Conservation (phyloP, 2,329 filamentous ascomycete species). For the Cladosporium sp. region DNA sequence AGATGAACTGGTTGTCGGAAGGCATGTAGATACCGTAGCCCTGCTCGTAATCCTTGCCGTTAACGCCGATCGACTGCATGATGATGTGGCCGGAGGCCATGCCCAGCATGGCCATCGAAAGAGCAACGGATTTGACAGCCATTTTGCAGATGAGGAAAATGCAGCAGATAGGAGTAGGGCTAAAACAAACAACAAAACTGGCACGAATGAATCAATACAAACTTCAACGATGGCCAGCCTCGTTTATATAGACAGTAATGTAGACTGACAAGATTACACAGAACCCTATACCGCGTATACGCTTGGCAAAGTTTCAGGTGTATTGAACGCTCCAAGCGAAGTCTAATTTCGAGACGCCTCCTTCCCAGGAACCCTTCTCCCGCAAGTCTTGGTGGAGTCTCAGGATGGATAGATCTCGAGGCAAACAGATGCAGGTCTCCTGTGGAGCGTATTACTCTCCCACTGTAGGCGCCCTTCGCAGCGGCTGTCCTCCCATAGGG, state of each 20-base stretch:
- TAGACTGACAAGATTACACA: neutral
- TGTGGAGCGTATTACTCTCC: neutral
- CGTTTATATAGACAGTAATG: neutral
- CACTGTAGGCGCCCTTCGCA: neutral
- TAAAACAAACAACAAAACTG: neutral
- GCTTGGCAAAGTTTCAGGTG: neutral
- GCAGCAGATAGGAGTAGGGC: neutral
- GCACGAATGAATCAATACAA: neutral
- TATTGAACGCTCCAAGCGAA: neutral
- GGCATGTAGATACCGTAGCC: constrained; percentile 46
- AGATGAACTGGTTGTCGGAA: constrained; percentile 53
- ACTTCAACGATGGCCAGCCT: neutral
- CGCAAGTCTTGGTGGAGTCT: neutral
- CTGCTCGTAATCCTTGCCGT: constrained; percentile 43
- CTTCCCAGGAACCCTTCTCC: neutral
- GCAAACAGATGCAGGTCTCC: neutral
- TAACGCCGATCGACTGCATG: constrained; percentile 54
- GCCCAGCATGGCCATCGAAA: neutral
- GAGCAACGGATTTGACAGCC: neutral
- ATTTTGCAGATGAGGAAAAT: neutral
- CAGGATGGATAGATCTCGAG: neutral
- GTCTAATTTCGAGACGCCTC: neutral
- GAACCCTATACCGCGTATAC: neutral
- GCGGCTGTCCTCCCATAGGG: neutral
- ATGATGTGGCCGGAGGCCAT: constrained; percentile 43